phyloP scores from a whole-genome alignment of 208 protist genomes.

The Trypanosomatidae sp. region DNA sequence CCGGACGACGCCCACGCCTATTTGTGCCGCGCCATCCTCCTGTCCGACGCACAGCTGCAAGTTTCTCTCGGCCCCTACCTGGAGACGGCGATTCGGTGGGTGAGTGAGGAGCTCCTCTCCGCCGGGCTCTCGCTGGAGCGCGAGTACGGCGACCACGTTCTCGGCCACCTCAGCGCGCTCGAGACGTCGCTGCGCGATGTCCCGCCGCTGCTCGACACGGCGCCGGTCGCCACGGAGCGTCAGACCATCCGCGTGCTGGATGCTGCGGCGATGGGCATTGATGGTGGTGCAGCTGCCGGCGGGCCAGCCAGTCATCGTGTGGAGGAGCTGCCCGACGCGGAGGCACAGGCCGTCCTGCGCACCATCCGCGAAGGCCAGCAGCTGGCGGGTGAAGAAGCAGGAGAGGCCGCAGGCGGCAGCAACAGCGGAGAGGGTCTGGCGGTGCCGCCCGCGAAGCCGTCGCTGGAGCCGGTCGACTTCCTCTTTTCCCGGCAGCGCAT shows the following conservation, averaged over 20 bases:
- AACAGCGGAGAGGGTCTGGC: too few relatives aligned
- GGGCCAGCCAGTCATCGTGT: background rate
- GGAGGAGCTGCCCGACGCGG: conserved; percentile 16
- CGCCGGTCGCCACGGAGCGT: conserved; percentile 11
- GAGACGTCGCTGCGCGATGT: conserved; percentile 13
- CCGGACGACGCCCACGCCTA: conserved; percentile 50
- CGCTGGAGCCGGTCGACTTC: too few relatives aligned
- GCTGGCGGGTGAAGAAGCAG: too few relatives aligned
- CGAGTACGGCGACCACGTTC: conserved; percentile 22
- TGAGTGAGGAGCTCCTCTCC: conserved; percentile 50
- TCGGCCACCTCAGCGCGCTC: conserved; percentile 23
- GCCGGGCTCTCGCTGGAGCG: conserved; percentile 38
- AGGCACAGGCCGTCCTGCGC: conserved; percentile 21
- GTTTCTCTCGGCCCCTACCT: conserved; percentile 38
- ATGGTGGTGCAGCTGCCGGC: background rate
- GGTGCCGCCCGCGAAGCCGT: too few relatives aligned
- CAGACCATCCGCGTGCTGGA: conserved; percentile 23
- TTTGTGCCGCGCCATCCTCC: conserved; percentile 37
- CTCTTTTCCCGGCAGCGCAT: conserved; percentile 11
- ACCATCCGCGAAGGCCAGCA: conserved; percentile 16
- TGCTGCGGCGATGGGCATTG: conserved; percentile 1
- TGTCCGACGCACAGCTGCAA: conserved; percentile 34
- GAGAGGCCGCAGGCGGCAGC: too few relatives aligned
- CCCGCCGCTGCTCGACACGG: conserved; percentile 15
- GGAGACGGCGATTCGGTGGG: conserved; percentile 30